phyloP scores from a whole-genome alignment of 2,329 filamentous ascomycete genomes.

The Alternaria incomplexa region DNA sequence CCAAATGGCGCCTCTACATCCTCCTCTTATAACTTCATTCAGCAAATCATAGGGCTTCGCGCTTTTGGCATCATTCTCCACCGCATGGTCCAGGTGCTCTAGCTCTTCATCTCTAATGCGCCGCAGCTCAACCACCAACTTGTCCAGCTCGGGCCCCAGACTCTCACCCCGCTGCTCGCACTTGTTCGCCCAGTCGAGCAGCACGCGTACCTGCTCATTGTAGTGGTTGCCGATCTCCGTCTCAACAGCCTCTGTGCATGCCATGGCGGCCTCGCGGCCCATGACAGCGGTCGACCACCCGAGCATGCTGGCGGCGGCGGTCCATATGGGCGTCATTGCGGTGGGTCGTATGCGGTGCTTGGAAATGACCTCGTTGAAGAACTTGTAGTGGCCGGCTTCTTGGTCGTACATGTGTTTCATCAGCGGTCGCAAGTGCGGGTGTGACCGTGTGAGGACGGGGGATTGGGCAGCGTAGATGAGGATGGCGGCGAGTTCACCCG shows the following conservation, averaged over 20 bases:
- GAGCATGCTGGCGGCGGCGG: slow-evolving; percentile 75
- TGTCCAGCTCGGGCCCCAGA: slow-evolving; percentile 76
- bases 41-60: slow-evolving; percentile 89
- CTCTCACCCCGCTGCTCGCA: slow-evolving; percentile 81
- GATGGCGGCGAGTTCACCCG: slow-evolving; percentile 94
- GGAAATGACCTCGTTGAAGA: slow-evolving; percentile 82
- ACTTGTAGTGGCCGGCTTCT: slow-evolving; percentile 83
- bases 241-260: slow-evolving; percentile 97
- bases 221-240: slow-evolving; percentile 98
- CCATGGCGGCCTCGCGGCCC: slow-evolving; percentile 95
- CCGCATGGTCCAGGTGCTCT: slow-evolving; percentile 93
- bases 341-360: slow-evolving; percentile 92
- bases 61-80: slow-evolving; percentile 90
- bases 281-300: slow-evolving; percentile 90
- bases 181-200: slow-evolving; percentile 80
- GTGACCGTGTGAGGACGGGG: slow-evolving; percentile 75
- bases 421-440: slow-evolving; percentile 85
- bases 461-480: slow-evolving; percentile 93
- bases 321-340: slow-evolving; percentile 90
- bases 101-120: slow-evolving; percentile 93
- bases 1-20: slow-evolving; percentile 92
- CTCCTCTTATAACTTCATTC: slow-evolving; percentile 85
- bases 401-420: slow-evolving; percentile 99
- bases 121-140: slow-evolving; percentile 75
- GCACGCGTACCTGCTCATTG: slow-evolving; percentile 82